Evolutionary conservation across 164 flowering plant species (phyloP).

Genomic region (Stephania yunnanensis): DNA sequence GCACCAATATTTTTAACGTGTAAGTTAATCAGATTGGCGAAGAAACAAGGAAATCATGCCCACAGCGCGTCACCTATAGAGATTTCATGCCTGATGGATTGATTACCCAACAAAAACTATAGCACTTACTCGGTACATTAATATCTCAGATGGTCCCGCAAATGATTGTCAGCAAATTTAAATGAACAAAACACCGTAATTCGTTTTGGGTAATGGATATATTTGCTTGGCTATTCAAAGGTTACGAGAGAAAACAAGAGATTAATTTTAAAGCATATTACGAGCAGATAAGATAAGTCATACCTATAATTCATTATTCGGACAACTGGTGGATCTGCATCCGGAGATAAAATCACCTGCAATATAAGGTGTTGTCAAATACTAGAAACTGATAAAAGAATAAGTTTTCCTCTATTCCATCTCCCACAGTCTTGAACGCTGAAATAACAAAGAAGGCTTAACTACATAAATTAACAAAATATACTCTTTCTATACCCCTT

Average conservation of each 20-base stretch:
- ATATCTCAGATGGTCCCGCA: neutral
- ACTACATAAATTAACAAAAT: neutral
- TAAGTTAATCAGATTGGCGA: neutral
- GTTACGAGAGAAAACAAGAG: neutral
- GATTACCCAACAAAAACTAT: neutral
- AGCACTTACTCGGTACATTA: neutral
- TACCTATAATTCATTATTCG: slow-evolving; percentile 91
- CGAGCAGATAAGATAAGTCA: slow-evolving; percentile 13
- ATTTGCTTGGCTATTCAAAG: no score
- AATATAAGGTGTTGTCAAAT: slow-evolving; percentile 12
- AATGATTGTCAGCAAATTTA: neutral
- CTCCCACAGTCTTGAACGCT: neutral
- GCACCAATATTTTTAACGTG: neutral
- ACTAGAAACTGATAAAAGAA: slow-evolving; percentile 1
- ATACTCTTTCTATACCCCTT: neutral
- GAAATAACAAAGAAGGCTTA: neutral
- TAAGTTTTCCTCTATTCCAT: neutral
- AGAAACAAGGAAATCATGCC: neutral
- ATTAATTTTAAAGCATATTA: neutral
- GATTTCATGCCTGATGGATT: neutral
- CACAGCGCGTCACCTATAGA: neutral
- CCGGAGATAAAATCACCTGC: slow-evolving; percentile 83
- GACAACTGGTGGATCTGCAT: slow-evolving; percentile 93
- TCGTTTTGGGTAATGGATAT: no score
- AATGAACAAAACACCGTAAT: neutral